Evolutionary conservation across 129 eudicot species (phyloP).

Genomic region (Flaveria brownii): DNA sequence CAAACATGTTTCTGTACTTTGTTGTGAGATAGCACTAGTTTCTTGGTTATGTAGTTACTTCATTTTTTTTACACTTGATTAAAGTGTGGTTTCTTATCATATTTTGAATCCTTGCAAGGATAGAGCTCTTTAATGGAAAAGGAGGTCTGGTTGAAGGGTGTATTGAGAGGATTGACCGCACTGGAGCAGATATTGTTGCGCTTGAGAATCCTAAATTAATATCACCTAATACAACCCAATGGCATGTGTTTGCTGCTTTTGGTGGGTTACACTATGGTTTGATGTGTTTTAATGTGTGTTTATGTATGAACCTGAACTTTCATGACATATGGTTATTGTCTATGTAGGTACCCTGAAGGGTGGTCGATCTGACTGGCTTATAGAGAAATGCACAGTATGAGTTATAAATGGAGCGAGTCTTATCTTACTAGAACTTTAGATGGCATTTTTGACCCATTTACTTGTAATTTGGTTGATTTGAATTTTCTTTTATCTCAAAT

Average conservation of each 20-base stretch:
- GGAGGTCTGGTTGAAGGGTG: slow-evolving; percentile 79
- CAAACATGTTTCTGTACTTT: slow-evolving; percentile 9
- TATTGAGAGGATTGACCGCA: slow-evolving; percentile 69
- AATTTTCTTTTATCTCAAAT: neutral
- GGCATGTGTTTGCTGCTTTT: slow-evolving; percentile 93
- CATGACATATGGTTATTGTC: slow-evolving; percentile 14
- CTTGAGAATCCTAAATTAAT: slow-evolving; percentile 57
- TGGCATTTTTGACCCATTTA: neutral
- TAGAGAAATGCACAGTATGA: slow-evolving; percentile 94
- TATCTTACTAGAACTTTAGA: slow-evolving; percentile 2
- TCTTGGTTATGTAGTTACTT: slow-evolving; percentile 5
- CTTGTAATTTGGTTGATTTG: neutral
- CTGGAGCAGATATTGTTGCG: slow-evolving; percentile 74
- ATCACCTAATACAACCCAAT: slow-evolving; percentile 54
- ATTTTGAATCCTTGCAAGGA: slow-evolving; percentile 49
- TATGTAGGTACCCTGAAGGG: slow-evolving; percentile 85
- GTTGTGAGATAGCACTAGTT: neutral
- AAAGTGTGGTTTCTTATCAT: slow-evolving; percentile 24
- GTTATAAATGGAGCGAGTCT: neutral
- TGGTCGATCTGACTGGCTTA: slow-evolving; percentile 96
- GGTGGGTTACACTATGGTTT: slow-evolving; percentile 50
- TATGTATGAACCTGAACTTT: slow-evolving; percentile 10
- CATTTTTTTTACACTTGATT: slow-evolving; percentile 9
- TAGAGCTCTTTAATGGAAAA: slow-evolving; percentile 95
- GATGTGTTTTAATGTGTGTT: slow-evolving; percentile 9